Evolutionary conservation across 495 filamentous ascomycete species (phyloP).

Genomic region (Penicillium angulare): DNA sequence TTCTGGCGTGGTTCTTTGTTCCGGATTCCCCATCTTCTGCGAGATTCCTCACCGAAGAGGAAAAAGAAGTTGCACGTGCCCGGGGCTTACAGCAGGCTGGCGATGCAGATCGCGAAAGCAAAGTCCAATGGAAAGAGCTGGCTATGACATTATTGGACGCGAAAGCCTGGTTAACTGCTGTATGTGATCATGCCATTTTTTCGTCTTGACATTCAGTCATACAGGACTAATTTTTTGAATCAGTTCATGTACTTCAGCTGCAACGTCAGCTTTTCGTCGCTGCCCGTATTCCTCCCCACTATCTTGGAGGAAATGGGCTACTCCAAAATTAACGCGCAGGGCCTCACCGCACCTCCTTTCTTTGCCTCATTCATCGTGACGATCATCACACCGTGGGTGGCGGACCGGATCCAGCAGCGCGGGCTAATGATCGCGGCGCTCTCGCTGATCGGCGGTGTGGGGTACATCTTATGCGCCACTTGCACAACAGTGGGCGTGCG

Average conservation of each 20-base stretch:
- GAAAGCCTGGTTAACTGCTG: conserved; percentile 59
- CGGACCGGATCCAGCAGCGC: conserved; percentile 71
- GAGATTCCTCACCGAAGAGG: conserved; percentile 65
- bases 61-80: conserved; percentile 65
- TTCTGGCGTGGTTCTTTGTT: conserved; percentile 64
- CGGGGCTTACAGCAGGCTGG: conserved; percentile 64
- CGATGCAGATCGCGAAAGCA: conserved; percentile 49
- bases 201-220: neutral
- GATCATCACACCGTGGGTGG: conserved; percentile 65
- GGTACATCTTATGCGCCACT: conserved; percentile 71
- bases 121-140: conserved; percentile 59
- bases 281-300: conserved; percentile 82
- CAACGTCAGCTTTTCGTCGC: conserved; percentile 73
- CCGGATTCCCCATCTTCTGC: conserved; percentile 72
- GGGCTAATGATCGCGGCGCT: conserved; percentile 63
- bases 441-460: conserved; percentile 62
- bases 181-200: conserved; percentile 19
- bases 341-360: conserved; percentile 78
- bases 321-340: conserved; percentile 69
- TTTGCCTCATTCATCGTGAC: conserved; percentile 72
- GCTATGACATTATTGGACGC: conserved; percentile 54
- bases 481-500: conserved; percentile 55
- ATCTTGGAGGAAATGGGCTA: conserved; percentile 80
- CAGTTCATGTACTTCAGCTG: conserved; percentile 61
- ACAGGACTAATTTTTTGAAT: neutral